Evolutionary conservation across 2,329 filamentous ascomycete species (phyloP).

Genomic region (Diplodia corticola): DNA sequence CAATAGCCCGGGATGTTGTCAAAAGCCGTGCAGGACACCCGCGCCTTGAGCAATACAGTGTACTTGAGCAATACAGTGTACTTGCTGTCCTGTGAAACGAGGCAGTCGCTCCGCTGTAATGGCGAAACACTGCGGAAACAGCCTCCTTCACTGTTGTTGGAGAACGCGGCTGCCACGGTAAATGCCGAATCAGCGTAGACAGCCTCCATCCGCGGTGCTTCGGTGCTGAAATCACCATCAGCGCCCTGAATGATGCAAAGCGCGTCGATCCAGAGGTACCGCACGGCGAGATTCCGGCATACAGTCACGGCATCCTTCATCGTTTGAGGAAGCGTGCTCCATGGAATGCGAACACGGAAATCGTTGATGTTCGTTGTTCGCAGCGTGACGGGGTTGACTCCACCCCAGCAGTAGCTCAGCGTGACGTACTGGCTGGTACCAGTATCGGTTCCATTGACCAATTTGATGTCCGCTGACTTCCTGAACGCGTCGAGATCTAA

Average conservation of each 20-base stretch:
- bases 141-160: slow-evolving; percentile 27
- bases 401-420: slow-evolving; percentile 20
- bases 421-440: slow-evolving; percentile 1
- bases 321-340: not conserved
- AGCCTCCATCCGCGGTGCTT: slow-evolving; percentile 37
- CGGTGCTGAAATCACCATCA: slow-evolving; percentile 36
- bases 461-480: not conserved
- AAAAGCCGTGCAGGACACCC: fast-evolving
- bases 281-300: slow-evolving; percentile 35
- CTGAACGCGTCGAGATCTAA: not conserved
- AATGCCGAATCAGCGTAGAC: slow-evolving; percentile 38
- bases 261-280: slow-evolving; percentile 39
- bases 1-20: not conserved
- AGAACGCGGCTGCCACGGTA: slow-evolving; percentile 35
- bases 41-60: too few species aligned
- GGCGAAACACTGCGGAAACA: not conserved
- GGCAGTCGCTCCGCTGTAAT: not conserved
- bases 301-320: slow-evolving; percentile 34
- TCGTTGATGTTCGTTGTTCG: not conserved
- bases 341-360: not conserved
- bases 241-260: slow-evolving; percentile 40
- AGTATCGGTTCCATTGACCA: not conserved
- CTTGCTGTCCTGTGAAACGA: not conserved
- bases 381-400: not conserved
- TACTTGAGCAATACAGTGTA: not conserved